Base-by-base conservation (phyloP, 176 grass and related monocot genomes). In the Lolium multiflorum region DNA sequence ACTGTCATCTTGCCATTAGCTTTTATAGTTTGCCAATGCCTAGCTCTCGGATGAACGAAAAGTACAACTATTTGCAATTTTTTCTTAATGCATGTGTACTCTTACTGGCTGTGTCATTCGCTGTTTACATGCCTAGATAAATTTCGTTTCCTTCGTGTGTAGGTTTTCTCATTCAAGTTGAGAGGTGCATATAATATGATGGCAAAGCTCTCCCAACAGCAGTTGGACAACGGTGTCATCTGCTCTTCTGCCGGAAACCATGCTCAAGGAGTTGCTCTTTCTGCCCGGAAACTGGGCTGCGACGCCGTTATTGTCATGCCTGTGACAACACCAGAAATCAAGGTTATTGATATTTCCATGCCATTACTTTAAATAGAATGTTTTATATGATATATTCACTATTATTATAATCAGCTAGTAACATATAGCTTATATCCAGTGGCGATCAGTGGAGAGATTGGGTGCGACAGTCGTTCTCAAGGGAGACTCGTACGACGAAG, bases 161-260 rank as follows among this genome's bases (percentile, higher is more conserved):
- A 99, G 97, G 97, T 99, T 6, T 97, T 99, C 73, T 99, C 97
- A 65, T 99, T 99, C 92, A 99, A 99, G 81, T 86, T 99, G 83
- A 87, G 97, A 73, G 97, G 97, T 77, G 97, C 97, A 79, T 99
- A 99, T 84, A 99, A 99, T 76, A 99, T 99, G 97, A 99, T 99
- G 94, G 97, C 89, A 35, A 96, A 99, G 71, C 90, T 99, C 79
- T 65, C 97, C 21, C 80, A 25, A 24, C 85, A 96, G 71, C 84
- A 99, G 76, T 87, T 99, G 82, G 83, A 86, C 21, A 99, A 77
- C n/a, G 97, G 97, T 4, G 97, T 99, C 71, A 97, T 99, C 59
- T 99, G 97, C 80, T 99, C 97, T 43, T 99, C 97, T 90, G 97
- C 97, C 25, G 97, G 97, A 81, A 99, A 99, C 85, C 97, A 99